Evolutionary conservation across 305 asterid genomes (phyloP).

Genomic region (Fraxinus xanthoxyloides): DNA sequence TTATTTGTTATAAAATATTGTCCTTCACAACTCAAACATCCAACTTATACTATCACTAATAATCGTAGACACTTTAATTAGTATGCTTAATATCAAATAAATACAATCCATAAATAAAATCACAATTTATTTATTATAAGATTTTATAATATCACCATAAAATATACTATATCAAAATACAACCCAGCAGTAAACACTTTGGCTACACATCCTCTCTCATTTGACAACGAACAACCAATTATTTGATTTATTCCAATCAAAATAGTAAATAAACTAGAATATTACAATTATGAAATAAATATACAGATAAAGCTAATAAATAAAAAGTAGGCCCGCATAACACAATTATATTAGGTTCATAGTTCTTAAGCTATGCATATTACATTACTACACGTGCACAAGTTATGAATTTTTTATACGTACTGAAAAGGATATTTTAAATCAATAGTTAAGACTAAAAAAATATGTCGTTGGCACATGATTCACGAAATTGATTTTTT

Average conservation of each 20-base stretch:
- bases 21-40: not conserved
- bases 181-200: not conserved
- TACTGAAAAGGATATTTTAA: not conserved
- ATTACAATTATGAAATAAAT: not conserved
- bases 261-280: not conserved
- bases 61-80: not conserved
- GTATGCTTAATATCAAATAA: not conserved
- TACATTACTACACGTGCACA: not conserved
- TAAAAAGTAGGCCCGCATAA: not conserved
- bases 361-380: too few species aligned
- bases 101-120: not conserved
- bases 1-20: too few species aligned
- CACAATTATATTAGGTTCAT: not conserved
- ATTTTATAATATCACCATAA: not conserved
- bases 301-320: too few species aligned
- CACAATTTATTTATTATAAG: too few species aligned
- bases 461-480: not conserved
- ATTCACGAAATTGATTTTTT: not conserved
- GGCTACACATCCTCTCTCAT: not conserved
- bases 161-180: not conserved
- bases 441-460: not conserved
- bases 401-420: not conserved
- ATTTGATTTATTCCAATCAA: not conserved
- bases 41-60: not conserved
- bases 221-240: not conserved